Evolutionary conservation across 1,284 basidiomycete genomes (phyloP).

Genomic region (Trametes sp.): DNA sequence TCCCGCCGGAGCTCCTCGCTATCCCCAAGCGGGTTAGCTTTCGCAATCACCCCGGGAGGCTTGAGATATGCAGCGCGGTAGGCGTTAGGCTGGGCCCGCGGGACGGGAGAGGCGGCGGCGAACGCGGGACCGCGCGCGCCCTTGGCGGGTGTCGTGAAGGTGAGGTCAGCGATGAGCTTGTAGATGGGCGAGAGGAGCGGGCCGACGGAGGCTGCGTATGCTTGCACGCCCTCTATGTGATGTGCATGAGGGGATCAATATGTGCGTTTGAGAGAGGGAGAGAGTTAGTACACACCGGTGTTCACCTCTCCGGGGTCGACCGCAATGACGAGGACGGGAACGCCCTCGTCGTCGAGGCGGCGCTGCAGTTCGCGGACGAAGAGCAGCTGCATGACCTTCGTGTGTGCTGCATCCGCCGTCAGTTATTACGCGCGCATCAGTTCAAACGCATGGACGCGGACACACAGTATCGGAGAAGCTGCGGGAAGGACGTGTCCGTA

Average conservation of each 20-base stretch:
- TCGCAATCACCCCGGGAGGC: constrained; percentile 45
- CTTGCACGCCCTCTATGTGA: constrained; percentile 30
- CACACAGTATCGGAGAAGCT: constrained; percentile 49
- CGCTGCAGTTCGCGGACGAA: constrained; percentile 41
- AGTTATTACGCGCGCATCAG: no score
- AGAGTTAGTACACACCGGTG: constrained; percentile 41
- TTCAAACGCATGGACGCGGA: background rate
- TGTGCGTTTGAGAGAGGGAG: background rate
- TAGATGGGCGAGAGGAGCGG: constrained; percentile 33
- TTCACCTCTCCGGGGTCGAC: constrained; percentile 50
- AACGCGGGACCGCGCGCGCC: constrained; percentile 54
- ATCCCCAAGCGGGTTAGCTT: constrained; percentile 39
- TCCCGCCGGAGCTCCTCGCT: constrained; percentile 50
- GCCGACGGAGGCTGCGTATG: constrained; percentile 28
- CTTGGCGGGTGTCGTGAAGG: constrained; percentile 47
- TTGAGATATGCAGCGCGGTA: constrained; percentile 56
- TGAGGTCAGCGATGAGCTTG: constrained; percentile 37
- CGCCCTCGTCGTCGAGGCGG: constrained; percentile 36
- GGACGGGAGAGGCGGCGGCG: constrained; percentile 52
- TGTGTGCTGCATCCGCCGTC: constrained; percentile 34
- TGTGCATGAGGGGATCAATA: constrained; percentile 23
- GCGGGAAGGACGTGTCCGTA: constrained; percentile 34
- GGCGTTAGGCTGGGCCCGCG: constrained; percentile 43
- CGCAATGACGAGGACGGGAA: constrained; percentile 40
- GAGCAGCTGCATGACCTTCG: constrained; percentile 44